Evolutionary conservation across 176 grass and related monocot species (phyloP).

Genomic region (Cymbopogon citratus): DNA sequence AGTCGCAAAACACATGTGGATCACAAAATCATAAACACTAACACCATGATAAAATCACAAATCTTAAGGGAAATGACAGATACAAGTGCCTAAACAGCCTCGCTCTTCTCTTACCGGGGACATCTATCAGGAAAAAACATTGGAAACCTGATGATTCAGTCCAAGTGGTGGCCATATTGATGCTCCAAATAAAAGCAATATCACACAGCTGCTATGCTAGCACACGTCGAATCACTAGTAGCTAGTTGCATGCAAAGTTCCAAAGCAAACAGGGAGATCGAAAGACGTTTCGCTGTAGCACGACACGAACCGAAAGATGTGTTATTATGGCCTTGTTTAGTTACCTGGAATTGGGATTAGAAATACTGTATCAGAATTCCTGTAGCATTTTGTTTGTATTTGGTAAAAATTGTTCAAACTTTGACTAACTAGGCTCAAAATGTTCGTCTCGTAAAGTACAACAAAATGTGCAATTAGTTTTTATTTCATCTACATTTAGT

Average conservation of each 20-base stretch:
- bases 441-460: too few species aligned
- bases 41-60: background rate
- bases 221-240: slow-evolving; percentile 40
- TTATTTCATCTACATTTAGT: too few species aligned
- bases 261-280: slow-evolving; percentile 48
- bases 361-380: too few species aligned
- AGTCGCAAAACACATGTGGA: background rate
- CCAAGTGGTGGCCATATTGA: background rate
- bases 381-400: too few species aligned
- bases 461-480: too few species aligned
- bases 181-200: slow-evolving; percentile 19
- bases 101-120: background rate
- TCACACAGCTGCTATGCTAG: background rate
- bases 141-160: background rate
- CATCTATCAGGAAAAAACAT: background rate
- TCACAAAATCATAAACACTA: slow-evolving; percentile 1
- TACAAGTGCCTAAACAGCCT: background rate
- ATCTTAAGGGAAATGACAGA: slow-evolving; percentile 12
- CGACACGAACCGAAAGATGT: slow-evolving; percentile 29
- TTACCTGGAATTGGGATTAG: too few species aligned
- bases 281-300: slow-evolving; percentile 45
- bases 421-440: too few species aligned
- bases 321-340: too few species aligned
- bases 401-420: too few species aligned
- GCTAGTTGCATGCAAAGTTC: slow-evolving; percentile 38